phyloP scores from a whole-genome alignment of 2,329 filamentous ascomycete species.

The Cercospora zeina region DNA sequence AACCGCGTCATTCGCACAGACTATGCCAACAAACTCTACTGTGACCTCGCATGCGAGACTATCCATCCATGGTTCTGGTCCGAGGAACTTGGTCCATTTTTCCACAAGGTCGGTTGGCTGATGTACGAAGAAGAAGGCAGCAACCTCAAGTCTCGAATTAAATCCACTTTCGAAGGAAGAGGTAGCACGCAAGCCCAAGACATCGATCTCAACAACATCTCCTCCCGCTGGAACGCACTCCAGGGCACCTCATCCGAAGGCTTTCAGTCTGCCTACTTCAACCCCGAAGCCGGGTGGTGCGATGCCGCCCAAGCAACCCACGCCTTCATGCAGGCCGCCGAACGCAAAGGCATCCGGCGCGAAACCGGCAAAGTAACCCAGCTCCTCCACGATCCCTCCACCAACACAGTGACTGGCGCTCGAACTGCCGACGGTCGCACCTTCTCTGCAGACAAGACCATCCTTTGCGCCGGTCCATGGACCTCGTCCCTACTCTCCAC shows the following conservation, averaged over 20 bases:
- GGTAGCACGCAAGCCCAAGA: conserved; percentile 45
- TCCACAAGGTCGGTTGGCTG: conserved; percentile 62
- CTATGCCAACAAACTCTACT: conserved; percentile 36
- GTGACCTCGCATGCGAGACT: conserved; percentile 42
- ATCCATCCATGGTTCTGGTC: conserved; percentile 43
- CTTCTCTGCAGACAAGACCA: conserved; percentile 55
- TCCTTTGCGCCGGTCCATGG: conserved; percentile 60
- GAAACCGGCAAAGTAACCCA: conserved; percentile 48
- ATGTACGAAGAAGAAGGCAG: conserved; percentile 50
- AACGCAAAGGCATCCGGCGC: conserved; percentile 51
- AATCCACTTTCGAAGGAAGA: conserved; percentile 55
- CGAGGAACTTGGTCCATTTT: conserved; percentile 45
- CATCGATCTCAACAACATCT: conserved; percentile 48
- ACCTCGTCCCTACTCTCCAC: conserved; percentile 57
- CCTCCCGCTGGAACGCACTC: conserved; percentile 45
- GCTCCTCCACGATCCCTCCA: conserved; percentile 44
- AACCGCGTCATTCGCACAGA: conserved; percentile 40
- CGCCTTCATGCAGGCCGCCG: conserved; percentile 48
- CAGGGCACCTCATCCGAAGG: conserved; percentile 42
- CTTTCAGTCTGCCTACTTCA: conserved; percentile 50
- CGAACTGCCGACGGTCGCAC: conserved; percentile 50
- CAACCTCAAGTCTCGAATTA: conserved; percentile 47
- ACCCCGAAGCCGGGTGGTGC: conserved; percentile 57
- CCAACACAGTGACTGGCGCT: conserved; percentile 49
- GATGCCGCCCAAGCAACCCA: conserved; percentile 52